phyloP scores from a whole-genome alignment of 345 rosid species.

The Euclidium syriacum region DNA sequence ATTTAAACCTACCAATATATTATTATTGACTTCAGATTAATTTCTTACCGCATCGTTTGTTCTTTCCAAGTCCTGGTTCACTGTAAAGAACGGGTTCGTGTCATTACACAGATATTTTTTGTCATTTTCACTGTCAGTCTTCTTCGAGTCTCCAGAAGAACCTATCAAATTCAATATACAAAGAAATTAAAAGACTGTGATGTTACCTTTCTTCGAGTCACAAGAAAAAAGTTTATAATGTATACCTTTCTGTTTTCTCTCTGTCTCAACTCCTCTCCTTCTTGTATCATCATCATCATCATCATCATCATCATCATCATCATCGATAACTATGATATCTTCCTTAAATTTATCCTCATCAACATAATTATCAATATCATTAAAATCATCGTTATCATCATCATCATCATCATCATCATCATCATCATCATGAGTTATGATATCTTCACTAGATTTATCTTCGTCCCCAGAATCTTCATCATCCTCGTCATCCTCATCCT shows the following conservation, averaged over 20 bases:
- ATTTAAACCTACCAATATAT: too few relatives aligned
- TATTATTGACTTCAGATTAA: too few relatives aligned
- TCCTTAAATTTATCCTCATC: not conserved
- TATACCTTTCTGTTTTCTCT: conserved; percentile 4
- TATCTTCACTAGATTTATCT: not conserved
- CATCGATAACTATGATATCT: conserved; percentile 5
- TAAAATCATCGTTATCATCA: not conserved
- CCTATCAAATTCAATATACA: not conserved
- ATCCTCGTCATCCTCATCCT: not conserved
- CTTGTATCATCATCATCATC: not conserved
- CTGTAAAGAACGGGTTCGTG: conserved; percentile 8
- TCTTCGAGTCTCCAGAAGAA: not conserved
- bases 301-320: not conserved
- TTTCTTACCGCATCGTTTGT: not conserved
- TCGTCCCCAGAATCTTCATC: not conserved
- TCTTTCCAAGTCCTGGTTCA: not conserved
- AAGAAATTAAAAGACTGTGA: not conserved
- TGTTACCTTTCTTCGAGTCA: conserved; percentile 5
- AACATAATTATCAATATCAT: not conserved
- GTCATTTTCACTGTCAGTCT: not conserved
- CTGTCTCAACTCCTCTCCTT: not conserved
- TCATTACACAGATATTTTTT: not conserved
- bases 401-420: not conserved
- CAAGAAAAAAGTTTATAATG: not conserved
- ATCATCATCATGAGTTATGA: not conserved